Conservation (phyloP, 441 rosid species). For the Geranium incanum region DNA sequence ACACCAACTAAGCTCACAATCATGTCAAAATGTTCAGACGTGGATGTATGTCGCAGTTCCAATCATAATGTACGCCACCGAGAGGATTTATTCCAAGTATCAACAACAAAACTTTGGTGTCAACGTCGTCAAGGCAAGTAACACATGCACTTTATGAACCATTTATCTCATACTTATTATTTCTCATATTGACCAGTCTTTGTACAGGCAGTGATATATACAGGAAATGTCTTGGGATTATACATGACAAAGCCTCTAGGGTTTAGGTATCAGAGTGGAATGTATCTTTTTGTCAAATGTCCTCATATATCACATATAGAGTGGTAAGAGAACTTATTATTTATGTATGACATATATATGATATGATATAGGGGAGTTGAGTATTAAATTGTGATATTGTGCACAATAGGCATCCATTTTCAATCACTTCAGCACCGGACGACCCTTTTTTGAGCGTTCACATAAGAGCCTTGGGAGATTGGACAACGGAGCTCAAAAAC, state of each 20-base stretch:
- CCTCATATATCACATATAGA: constrained; percentile 69
- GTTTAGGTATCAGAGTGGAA: constrained; percentile 79
- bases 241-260: constrained; percentile 80
- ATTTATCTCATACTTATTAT: no score
- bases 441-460: constrained; percentile 81
- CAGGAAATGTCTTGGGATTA: constrained; percentile 83
- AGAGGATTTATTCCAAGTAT: constrained; percentile 44
- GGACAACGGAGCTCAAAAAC: constrained; percentile 45
- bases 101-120: constrained; percentile 56
- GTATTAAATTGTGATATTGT: no score
- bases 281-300: constrained; percentile 64
- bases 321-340: constrained; percentile 36
- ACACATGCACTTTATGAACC: neutral
- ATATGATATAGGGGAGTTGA: no score
- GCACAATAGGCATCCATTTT: constrained; percentile 72
- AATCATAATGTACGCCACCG: constrained; percentile 45
- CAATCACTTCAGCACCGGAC: constrained; percentile 88
- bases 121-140: constrained; percentile 58
- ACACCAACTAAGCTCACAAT: no score
- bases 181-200: neutral
- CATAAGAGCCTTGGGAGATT: constrained; percentile 84
- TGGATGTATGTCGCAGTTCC: constrained; percentile 74
- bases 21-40: constrained; percentile 39
- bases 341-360: no score
- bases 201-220: constrained; percentile 65